Evolutionary conservation across 345 rosid species (phyloP).

Genomic region (Mangifera indica): DNA sequence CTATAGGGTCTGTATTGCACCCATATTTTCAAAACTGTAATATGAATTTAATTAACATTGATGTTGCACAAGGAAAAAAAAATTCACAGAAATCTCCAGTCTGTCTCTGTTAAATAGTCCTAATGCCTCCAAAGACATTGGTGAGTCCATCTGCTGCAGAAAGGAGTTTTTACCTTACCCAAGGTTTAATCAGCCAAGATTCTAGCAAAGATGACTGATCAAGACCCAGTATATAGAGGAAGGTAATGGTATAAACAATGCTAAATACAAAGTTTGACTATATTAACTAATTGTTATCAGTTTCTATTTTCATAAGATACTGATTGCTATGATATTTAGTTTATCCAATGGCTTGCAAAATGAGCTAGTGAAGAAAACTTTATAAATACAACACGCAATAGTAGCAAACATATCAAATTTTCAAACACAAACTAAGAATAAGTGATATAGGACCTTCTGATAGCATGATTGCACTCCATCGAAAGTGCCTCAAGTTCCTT

Average conservation of each 20-base stretch:
- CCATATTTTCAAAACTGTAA: background rate
- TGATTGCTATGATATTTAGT: background rate
- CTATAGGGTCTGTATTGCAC: background rate
- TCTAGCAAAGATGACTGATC: background rate
- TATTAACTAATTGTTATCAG: background rate
- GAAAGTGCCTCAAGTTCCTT: slow-evolving; percentile 68
- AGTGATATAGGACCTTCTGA: slow-evolving; percentile 47
- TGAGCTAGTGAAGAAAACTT: background rate
- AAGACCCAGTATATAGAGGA: background rate
- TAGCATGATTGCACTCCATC: slow-evolving; percentile 74
- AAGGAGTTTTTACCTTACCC: background rate
- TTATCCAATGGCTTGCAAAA: background rate
- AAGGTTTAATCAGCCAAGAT: background rate
- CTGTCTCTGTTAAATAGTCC: background rate
- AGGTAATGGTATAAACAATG: background rate
- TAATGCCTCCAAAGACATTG: background rate
- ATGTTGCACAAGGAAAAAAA: background rate
- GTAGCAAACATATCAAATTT: background rate
- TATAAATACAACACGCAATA: background rate
- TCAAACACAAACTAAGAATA: background rate
- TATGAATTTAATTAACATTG: background rate
- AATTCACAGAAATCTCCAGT: background rate
- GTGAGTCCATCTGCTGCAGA: background rate
- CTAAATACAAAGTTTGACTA: background rate
- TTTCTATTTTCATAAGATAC: background rate